Conservation (phyloP, 2,329 filamentous ascomycete genomes). For the Exophiala lecanii-corni region DNA sequence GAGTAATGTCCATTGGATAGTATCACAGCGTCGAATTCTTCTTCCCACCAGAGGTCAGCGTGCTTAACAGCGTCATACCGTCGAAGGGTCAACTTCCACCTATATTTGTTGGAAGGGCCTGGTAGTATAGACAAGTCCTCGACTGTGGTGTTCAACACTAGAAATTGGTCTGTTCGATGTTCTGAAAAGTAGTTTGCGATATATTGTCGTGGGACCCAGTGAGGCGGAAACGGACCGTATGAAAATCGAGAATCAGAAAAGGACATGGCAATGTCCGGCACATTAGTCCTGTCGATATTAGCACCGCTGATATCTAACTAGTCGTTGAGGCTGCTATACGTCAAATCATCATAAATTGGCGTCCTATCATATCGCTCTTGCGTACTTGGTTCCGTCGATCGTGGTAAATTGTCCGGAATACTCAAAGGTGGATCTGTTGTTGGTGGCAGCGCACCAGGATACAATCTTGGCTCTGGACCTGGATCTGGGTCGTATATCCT, state of each 20-base stretch:
- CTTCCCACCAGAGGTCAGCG: constrained; percentile 58
- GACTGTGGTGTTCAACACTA: constrained; percentile 54
- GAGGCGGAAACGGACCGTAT: constrained; percentile 52
- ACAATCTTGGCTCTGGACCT: constrained; percentile 21
- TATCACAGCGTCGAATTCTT: constrained; percentile 58
- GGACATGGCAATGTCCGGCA: constrained; percentile 37
- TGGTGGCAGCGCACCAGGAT: constrained; percentile 32
- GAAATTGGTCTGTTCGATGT: constrained; percentile 44
- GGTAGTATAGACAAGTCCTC: constrained; percentile 54
- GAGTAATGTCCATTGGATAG: constrained; percentile 59
- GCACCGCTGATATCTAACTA: no score
- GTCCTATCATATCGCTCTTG: constrained; percentile 34
- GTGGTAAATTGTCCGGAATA: constrained; percentile 28
- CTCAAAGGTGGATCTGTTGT: constrained; percentile 31
- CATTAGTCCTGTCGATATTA: constrained; percentile 31
- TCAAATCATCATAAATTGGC: constrained; percentile 34
- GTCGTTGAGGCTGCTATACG: constrained; percentile 27
- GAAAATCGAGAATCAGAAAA: constrained; percentile 51
- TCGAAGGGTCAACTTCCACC: constrained; percentile 53
- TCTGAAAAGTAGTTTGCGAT: constrained; percentile 52
- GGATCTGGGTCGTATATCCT: constrained; percentile 37
- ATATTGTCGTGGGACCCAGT: constrained; percentile 53
- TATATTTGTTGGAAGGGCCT: constrained; percentile 39
- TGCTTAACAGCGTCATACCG: constrained; percentile 30
- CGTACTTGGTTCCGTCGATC: constrained; percentile 24